phyloP scores from a whole-genome alignment of 2,329 filamentous ascomycete genomes.

The Pestalotiopsis sp. region DNA sequence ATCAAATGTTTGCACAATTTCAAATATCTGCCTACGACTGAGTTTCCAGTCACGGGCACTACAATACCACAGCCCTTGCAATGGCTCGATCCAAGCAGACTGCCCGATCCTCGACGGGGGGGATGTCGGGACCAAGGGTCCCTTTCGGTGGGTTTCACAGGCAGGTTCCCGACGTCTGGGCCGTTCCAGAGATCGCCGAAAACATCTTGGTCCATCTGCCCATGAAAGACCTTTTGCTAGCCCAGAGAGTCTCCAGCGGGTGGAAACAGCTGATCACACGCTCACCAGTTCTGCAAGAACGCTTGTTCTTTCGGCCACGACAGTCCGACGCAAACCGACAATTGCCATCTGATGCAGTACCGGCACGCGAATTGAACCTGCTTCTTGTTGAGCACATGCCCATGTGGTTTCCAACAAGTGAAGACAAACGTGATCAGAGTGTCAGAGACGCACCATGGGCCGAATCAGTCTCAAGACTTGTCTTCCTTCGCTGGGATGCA shows the following conservation, averaged over 20 bases:
- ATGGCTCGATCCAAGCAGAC: background rate
- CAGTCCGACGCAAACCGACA: too few species aligned
- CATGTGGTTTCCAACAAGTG: background rate
- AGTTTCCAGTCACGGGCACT: background rate
- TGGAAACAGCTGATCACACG: background rate
- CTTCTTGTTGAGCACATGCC: background rate
- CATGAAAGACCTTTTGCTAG: background rate
- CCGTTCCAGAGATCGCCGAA: background rate
- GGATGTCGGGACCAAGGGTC: background rate
- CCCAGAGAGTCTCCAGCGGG: background rate
- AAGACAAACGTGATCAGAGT: background rate
- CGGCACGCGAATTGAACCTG: background rate
- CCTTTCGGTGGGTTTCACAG: background rate
- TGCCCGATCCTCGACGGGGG: background rate
- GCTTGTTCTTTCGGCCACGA: background rate
- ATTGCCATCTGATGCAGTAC: background rate
- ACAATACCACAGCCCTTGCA: background rate
- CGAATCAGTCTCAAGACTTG: background rate
- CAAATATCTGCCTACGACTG: background rate
- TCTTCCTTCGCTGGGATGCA: background rate
- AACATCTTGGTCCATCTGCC: background rate
- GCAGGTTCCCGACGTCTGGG: background rate
- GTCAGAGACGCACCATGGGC: background rate
- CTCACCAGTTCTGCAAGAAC: background rate
- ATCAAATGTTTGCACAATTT: too few species aligned